Percentiles rank a stretch among this genome's conserved stretches.
These are phyloP conservation scores for Xerocomellus intermedius DNA, from an alignment of 768 basidiomycete species.

Conservation along the genomic window DNA sequence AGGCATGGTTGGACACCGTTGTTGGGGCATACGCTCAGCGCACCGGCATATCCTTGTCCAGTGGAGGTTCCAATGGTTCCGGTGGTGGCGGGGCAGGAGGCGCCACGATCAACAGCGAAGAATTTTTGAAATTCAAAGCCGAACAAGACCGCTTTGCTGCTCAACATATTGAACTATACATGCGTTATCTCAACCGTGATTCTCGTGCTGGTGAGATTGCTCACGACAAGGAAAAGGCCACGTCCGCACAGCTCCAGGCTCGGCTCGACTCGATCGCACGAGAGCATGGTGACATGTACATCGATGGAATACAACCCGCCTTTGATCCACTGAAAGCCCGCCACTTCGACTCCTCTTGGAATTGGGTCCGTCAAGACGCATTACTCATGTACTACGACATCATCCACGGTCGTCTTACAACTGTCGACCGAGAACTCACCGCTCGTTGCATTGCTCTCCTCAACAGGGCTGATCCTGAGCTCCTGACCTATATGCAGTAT, in stretches of 20 bases:
- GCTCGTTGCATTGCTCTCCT: slow-evolving; percentile 96
- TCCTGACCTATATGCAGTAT: slow-evolving; percentile 95
- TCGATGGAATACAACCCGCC: slow-evolving; percentile 91
- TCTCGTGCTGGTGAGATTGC: slow-evolving; percentile 90
- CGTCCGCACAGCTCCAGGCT: slow-evolving; percentile 67
- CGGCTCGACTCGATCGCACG: slow-evolving; percentile 83
- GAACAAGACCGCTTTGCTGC: slow-evolving; percentile 91
- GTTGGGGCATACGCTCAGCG: slow-evolving; percentile 85
- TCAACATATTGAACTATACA: slow-evolving; percentile 93
- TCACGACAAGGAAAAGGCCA: slow-evolving; percentile 83
- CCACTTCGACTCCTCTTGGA: slow-evolving; percentile 98
- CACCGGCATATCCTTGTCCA: slow-evolving; percentile 79
- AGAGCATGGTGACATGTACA: slow-evolving; percentile 92
- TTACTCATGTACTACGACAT: slow-evolving; percentile 98
- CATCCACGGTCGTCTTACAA: slow-evolving; percentile 91
- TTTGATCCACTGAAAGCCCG: slow-evolving; percentile 97
- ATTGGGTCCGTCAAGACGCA: slow-evolving; percentile 98
- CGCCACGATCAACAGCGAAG: slow-evolving; percentile 94
- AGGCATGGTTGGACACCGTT: slow-evolving; percentile 87
- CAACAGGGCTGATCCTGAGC: slow-evolving; percentile 93
- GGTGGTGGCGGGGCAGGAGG: slow-evolving; percentile 65
- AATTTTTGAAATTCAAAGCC: slow-evolving; percentile 93
- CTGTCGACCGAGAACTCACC: slow-evolving; percentile 94
- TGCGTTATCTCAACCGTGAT: slow-evolving; percentile 94
- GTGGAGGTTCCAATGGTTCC: slow-evolving; percentile 61